Conservation (phyloP, 108 stramenopile species). For the Nannochloropsis gaditana region DNA sequence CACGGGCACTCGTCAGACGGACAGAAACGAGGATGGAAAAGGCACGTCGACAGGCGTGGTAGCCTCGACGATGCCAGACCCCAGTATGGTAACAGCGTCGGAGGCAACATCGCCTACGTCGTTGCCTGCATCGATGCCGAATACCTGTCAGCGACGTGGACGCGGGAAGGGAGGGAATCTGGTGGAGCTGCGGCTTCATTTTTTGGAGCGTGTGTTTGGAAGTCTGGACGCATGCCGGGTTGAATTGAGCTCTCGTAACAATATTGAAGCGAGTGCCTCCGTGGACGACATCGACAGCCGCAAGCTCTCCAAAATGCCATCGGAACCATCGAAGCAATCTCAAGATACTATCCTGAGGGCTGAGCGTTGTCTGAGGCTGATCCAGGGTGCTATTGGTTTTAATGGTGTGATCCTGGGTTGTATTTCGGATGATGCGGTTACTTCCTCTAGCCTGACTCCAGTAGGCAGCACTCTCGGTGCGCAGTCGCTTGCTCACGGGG, state of each 20-base stretch:
- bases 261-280: background rate
- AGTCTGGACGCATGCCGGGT: background rate
- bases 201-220: background rate
- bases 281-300: background rate
- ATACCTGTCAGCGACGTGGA: no score
- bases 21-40: background rate
- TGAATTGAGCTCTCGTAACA: background rate
- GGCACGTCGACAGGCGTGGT: background rate
- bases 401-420: background rate
- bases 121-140: background rate
- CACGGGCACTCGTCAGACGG: background rate
- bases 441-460: no score
- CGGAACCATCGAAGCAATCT: background rate
- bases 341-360: conserved; percentile 17
- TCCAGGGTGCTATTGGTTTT: conserved; percentile 15
- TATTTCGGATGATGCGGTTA: no score
- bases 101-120: background rate
- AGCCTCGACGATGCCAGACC: background rate
- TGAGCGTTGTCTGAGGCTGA: background rate
- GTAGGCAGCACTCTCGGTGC: no score
- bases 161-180: background rate
- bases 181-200: background rate
- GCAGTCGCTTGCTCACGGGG: background rate
- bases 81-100: background rate
- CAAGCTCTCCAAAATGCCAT: background rate